A percentile compares a stretch with the other conserved stretches of the same genome.
Conservation (phyloP, 352 stramenopile species). For the Phytophthora nicotianae region DNA sequence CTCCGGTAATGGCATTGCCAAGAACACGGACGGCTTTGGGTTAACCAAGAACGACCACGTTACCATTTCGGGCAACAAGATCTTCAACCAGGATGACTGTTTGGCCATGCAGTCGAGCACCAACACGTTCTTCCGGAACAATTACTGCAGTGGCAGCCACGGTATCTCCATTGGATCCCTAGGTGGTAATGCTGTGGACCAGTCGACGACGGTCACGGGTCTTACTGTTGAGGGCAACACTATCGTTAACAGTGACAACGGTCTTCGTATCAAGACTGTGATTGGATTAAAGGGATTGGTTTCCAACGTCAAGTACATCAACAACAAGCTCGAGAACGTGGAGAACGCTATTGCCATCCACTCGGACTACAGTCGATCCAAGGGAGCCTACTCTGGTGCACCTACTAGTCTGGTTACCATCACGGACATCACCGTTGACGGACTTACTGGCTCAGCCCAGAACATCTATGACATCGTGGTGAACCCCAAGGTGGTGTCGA, state of each 20-base stretch:
- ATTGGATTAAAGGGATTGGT: constrained; percentile 18
- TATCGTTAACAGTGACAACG: constrained; percentile 33
- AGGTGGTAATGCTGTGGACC: constrained; percentile 23
- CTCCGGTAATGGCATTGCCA: constrained; percentile 8
- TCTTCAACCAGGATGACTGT: constrained; percentile 26
- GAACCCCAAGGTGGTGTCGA: constrained; percentile 25
- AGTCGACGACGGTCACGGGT: constrained; percentile 35
- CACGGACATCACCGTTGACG: neutral
- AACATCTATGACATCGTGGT: constrained; percentile 35
- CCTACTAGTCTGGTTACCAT: constrained; percentile 23
- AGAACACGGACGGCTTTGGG: constrained; percentile 21
- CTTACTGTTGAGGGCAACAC: constrained; percentile 39
- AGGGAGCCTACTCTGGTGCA: constrained; percentile 1
- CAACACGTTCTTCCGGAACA: constrained; percentile 27
- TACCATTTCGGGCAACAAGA: constrained; percentile 18
- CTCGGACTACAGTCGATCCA: constrained; percentile 13
- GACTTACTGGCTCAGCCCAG: constrained; percentile 8
- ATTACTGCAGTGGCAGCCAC: constrained; percentile 15
- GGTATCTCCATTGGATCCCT: constrained; percentile 44
- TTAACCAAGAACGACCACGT: constrained; percentile 20
- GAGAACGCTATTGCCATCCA: constrained; percentile 13
- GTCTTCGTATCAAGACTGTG: constrained; percentile 28
- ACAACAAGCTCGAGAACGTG: constrained; percentile 17
- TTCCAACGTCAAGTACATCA: constrained; percentile 9
- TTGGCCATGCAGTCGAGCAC: constrained; percentile 23